phyloP scores from a whole-genome alignment of 768 basidiomycete species.

The Russula ochroleuca region DNA sequence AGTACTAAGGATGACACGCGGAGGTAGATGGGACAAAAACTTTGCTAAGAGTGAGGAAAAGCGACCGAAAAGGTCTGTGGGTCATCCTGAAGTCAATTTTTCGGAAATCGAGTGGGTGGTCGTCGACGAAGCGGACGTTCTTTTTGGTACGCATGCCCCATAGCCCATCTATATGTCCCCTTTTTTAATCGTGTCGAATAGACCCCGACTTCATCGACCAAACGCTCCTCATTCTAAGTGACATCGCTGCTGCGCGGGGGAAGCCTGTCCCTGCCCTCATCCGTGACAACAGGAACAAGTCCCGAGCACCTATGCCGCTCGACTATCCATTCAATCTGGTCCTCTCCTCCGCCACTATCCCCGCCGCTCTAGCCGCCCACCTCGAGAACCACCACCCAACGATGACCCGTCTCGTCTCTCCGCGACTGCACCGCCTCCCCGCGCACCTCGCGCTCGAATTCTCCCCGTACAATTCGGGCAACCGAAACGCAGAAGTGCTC shows the following conservation, averaged over 20 bases:
- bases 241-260: constrained; percentile 63
- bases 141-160: constrained; percentile 59
- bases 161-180: neutral
- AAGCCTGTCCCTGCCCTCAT: constrained; percentile 36
- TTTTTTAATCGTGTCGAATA: constrained; percentile 32
- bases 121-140: constrained; percentile 86
- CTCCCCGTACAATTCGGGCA: constrained; percentile 72
- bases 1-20: constrained; percentile 55
- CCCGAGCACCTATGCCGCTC: constrained; percentile 31
- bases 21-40: constrained; percentile 51
- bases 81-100: constrained; percentile 56
- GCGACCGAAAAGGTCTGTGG: constrained; percentile 39
- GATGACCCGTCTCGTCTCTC: constrained; percentile 72
- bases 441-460: constrained; percentile 65
- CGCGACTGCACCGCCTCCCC: constrained; percentile 75
- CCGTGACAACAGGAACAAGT: neutral
- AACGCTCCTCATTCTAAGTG: constrained; percentile 64
- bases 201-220: constrained; percentile 79
- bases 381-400: constrained; percentile 58
- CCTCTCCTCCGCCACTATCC: constrained; percentile 84
- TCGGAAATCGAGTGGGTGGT: constrained; percentile 82
- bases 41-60: constrained; percentile 31
- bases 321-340: constrained; percentile 77
- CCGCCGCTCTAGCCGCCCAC: constrained; percentile 64
- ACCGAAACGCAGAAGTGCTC: constrained; percentile 76